Evolutionary conservation across 2,329 filamentous ascomycete species (phyloP), one percentile per base, ranked within the genome.

Genomic region (Fusarium torulosum): DNA sequence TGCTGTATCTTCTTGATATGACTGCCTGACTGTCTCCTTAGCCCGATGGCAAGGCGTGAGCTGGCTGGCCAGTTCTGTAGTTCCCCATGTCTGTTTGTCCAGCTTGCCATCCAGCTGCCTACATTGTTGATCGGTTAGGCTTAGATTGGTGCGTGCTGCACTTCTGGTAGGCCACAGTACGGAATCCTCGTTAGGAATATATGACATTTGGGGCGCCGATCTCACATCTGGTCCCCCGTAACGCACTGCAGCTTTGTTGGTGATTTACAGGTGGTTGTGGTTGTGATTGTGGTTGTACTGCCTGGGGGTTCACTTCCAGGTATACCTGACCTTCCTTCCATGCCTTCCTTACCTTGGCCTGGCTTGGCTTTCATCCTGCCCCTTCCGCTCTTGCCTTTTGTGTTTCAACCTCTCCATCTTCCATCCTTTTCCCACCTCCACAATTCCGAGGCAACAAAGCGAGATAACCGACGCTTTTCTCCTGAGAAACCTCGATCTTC

Each of bases 161-260:
- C 29, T 45, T 9, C 49, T 52, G 45, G 53, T 57, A 60, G 53
- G 50, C 41, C 21, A 40, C 49, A 38, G 54, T 17, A 37, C 33
- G 33, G n/a, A 37, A 42, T 49, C 43, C 54, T 44, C 51, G 50
- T 52, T 55, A 53, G 42, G 60, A 67, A 58, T 61, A 52, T 54
- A 57, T 35, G 54, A 60, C 55, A 50, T 69, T 53, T 53, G 40
- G 59, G 52, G 23, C 13, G 70, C 63, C 67, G 70, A 72, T 72
- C 70, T 71, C 62, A 59, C 53, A 69, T 71, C 63, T 67, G 53
- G 52, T 53, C 54, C 62, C 57, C 52, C 51, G 45, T 53, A 51
- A 52, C 47, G 63, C 38, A 52, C 37, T 63, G 61, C 46, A 58
- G 44, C 46, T 59, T 35, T 59, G 46, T 31, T 31, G 41, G 45